Conservation (phyloP, 2,329 filamentous ascomycete genomes). For the Immersiporthe knoxdaviesiana region DNA sequence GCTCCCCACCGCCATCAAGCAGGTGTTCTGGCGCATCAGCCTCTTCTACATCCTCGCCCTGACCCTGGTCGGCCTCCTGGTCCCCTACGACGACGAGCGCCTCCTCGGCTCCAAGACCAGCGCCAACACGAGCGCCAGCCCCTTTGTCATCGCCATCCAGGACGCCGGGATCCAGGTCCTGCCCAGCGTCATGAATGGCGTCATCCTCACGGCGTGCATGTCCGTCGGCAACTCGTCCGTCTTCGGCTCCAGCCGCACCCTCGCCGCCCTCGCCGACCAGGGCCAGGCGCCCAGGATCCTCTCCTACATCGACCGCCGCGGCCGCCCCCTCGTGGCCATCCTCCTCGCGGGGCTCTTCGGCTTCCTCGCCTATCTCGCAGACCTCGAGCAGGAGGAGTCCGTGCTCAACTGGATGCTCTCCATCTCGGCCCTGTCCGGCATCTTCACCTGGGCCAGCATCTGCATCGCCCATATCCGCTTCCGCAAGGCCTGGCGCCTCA, state of each 20-base stretch:
- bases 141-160: slow-evolving; percentile 90
- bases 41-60: slow-evolving; percentile 89
- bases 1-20: slow-evolving; percentile 84
- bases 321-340: slow-evolving; percentile 78
- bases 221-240: slow-evolving; percentile 92
- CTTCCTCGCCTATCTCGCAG: slow-evolving; percentile 77
- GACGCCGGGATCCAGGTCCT: slow-evolving; percentile 81
- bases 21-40: slow-evolving; percentile 92
- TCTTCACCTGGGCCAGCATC: slow-evolving; percentile 84
- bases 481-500: slow-evolving; percentile 73
- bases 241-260: slow-evolving; percentile 87
- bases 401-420: slow-evolving; percentile 82
- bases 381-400: slow-evolving; percentile 58
- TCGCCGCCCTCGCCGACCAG: slow-evolving; percentile 88
- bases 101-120: slow-evolving; percentile 60
- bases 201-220: slow-evolving; percentile 87
- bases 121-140: slow-evolving; percentile 50
- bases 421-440: slow-evolving; percentile 71
- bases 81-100: slow-evolving; percentile 69
- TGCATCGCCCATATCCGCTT: slow-evolving; percentile 93
- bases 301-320: slow-evolving; percentile 80
- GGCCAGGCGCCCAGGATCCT: slow-evolving; percentile 78
- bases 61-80: slow-evolving; percentile 78
- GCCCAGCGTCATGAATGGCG: slow-evolving; percentile 90
- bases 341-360: slow-evolving; percentile 68